phyloP scores from a whole-genome alignment of 2,329 filamentous ascomycete genomes.

The Talaromyces amestolkiae region DNA sequence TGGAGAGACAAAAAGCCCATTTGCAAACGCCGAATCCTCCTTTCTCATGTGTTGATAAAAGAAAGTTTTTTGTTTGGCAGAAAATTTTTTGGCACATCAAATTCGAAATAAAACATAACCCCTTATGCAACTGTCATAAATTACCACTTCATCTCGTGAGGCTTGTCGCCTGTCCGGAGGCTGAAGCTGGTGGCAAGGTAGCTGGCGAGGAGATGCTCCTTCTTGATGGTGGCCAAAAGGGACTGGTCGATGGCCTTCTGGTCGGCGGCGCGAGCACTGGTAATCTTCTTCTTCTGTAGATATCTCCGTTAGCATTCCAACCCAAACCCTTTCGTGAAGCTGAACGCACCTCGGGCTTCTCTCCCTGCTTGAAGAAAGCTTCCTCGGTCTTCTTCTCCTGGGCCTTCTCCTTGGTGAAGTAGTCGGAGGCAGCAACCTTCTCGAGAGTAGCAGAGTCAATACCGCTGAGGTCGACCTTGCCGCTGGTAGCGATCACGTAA shows the following conservation, averaged over 20 bases:
- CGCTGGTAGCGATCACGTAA: slow-evolving; percentile 53
- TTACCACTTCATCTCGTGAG: slow-evolving; percentile 99
- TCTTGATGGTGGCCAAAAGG: slow-evolving; percentile 93
- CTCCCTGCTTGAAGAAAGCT: slow-evolving; percentile 98
- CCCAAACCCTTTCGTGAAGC: neutral
- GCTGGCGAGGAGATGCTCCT: slow-evolving; percentile 87
- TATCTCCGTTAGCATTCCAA: neutral
- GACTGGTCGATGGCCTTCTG: slow-evolving; percentile 99
- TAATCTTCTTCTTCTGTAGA: slow-evolving; percentile 90
- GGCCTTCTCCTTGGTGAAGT: slow-evolving; percentile 95
- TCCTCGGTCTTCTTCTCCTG: slow-evolving; percentile 95
- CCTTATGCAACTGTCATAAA: slow-evolving; percentile 44
- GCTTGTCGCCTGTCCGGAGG: slow-evolving; percentile 98
- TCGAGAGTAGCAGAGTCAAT: slow-evolving; percentile 69
- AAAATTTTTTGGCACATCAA: slow-evolving; percentile 32
- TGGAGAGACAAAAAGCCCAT: slow-evolving; percentile 20
- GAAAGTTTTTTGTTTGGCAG: slow-evolving; percentile 19
- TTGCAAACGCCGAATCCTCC: slow-evolving; percentile 28
- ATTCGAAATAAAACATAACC: slow-evolving; percentile 33
- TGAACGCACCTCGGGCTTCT: slow-evolving; percentile 85
- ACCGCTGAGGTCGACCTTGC: slow-evolving; percentile 63
- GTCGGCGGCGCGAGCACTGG: slow-evolving; percentile 87
- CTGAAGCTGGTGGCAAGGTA: slow-evolving; percentile 97
- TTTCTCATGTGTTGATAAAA: slow-evolving; percentile 20
- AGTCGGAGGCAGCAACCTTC: slow-evolving; percentile 85